Conservation (phyloP, 2,329 filamentous ascomycete species). For the Dactylonectria macrodidyma region DNA sequence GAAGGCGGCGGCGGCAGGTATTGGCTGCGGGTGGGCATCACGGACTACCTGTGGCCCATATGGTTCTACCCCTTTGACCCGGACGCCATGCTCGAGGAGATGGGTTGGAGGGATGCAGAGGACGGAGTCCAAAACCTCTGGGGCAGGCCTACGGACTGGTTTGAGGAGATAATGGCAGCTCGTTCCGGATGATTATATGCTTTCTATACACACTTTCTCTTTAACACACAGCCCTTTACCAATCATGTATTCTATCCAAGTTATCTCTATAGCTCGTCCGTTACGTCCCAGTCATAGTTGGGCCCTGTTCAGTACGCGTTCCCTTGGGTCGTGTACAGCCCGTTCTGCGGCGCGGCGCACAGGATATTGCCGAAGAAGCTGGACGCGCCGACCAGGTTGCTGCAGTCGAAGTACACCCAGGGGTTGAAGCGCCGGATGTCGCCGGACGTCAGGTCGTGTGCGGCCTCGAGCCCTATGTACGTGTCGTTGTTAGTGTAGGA, state of each 20-base stretch:
- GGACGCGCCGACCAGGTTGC: slow-evolving; percentile 24
- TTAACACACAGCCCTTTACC: no score
- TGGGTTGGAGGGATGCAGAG: slow-evolving; percentile 31
- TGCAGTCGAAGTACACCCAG: slow-evolving; percentile 21
- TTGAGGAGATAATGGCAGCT: slow-evolving; percentile 19
- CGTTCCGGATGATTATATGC: neutral
- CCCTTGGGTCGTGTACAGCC: neutral
- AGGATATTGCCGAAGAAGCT: slow-evolving; percentile 29
- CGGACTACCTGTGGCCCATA: slow-evolving; percentile 30
- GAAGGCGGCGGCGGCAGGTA: slow-evolving; percentile 31
- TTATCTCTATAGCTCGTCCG: slow-evolving; percentile 4
- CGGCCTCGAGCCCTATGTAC: slow-evolving; percentile 17
- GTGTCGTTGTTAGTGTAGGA: slow-evolving; percentile 3
- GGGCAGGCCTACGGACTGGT: slow-evolving; percentile 30
- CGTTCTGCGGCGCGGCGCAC: no score
- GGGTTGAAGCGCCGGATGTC: slow-evolving; percentile 23
- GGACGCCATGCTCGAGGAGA: slow-evolving; percentile 34
- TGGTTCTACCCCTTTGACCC: slow-evolving; percentile 34
- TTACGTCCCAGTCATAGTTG: slow-evolving; percentile 26
- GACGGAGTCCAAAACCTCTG: slow-evolving; percentile 37
- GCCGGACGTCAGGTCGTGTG: slow-evolving; percentile 6
- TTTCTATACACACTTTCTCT: slow-evolving; percentile 11
- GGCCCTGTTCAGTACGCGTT: slow-evolving; percentile 31
- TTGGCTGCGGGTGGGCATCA: slow-evolving; percentile 36
- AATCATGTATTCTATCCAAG: neutral